Evolutionary conservation across 1,284 basidiomycete species (phyloP).

Genomic region (Rhodofomes roseus): DNA sequence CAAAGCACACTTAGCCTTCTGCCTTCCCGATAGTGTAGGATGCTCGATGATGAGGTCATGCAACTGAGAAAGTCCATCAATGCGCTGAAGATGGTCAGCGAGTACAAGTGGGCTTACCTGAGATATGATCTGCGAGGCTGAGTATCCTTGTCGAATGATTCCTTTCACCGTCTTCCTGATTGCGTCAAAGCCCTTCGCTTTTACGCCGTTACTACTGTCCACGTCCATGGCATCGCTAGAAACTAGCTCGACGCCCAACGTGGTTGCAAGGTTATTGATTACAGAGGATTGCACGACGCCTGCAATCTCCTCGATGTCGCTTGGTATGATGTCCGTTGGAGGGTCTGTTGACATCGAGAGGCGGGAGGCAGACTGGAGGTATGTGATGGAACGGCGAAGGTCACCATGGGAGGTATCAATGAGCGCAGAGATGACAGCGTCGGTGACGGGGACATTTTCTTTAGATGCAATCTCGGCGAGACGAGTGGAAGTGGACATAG

Average conservation of each 20-base stretch:
- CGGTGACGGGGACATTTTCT: constrained; percentile 51
- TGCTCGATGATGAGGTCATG: constrained; percentile 90
- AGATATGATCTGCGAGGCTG: constrained; percentile 84
- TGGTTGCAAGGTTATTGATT: constrained; percentile 65
- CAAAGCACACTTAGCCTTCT: constrained; percentile 82
- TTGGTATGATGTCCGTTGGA: constrained; percentile 67
- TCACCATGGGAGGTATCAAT: constrained; percentile 88
- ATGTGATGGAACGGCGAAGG: constrained; percentile 97
- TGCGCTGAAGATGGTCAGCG: neutral
- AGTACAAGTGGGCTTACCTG: constrained; percentile 68
- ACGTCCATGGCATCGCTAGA: constrained; percentile 46
- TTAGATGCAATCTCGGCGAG: constrained; percentile 77
- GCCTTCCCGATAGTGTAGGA: constrained; percentile 73
- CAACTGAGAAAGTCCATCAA: constrained; percentile 46
- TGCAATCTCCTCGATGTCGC: constrained; percentile 93
- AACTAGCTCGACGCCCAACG: constrained; percentile 73
- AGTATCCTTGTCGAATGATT: constrained; percentile 87
- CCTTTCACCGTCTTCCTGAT: constrained; percentile 74
- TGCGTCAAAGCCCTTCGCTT: constrained; percentile 56
- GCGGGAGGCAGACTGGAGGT: constrained; percentile 93
- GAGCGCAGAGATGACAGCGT: constrained; percentile 64
- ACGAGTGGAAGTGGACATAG: constrained; percentile 70
- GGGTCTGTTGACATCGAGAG: constrained; percentile 70
- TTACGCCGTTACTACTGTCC: constrained; percentile 37
- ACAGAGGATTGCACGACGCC: constrained; percentile 85